phyloP scores from a whole-genome alignment of 2,329 filamentous ascomycete genomes.

The Fusarium anguioides region DNA sequence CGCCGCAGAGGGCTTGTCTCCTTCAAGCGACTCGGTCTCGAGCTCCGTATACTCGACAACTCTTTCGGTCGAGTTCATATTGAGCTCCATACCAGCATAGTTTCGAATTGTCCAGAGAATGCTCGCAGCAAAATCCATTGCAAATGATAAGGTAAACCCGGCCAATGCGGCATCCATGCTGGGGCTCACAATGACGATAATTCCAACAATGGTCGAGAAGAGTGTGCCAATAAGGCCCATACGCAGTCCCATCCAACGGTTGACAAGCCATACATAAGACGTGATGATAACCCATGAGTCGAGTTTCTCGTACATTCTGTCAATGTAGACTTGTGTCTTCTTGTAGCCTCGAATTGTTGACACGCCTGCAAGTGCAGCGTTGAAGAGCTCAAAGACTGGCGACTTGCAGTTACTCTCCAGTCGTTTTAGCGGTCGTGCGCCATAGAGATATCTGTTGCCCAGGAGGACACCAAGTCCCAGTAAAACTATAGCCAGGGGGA shows the following conservation, averaged over 20 bases:
- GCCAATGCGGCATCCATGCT: slow-evolving; percentile 76
- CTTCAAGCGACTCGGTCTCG: slow-evolving; percentile 72
- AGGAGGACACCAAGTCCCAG: slow-evolving; percentile 68
- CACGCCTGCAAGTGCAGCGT: slow-evolving; percentile 76
- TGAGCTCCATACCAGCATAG: slow-evolving; percentile 77
- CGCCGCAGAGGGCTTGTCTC: slow-evolving; percentile 70
- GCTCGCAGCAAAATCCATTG: slow-evolving; percentile 72
- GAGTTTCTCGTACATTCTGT: slow-evolving; percentile 75
- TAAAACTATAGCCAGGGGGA: slow-evolving; percentile 70
- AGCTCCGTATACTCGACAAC: slow-evolving; percentile 80
- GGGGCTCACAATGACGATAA: slow-evolving; percentile 70
- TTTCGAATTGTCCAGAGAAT: slow-evolving; percentile 75
- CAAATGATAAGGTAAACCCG: slow-evolving; percentile 80
- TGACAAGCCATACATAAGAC: slow-evolving; percentile 77
- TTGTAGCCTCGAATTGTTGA: slow-evolving; percentile 81
- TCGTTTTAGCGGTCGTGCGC: slow-evolving; percentile 79
- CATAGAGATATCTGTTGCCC: slow-evolving; percentile 72
- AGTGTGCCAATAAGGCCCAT: slow-evolving; percentile 76
- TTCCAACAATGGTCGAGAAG: slow-evolving; percentile 74
- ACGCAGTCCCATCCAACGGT: slow-evolving; percentile 80
- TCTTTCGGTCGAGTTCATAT: slow-evolving; percentile 83
- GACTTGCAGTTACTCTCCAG: slow-evolving; percentile 82
- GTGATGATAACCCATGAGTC: slow-evolving; percentile 75
- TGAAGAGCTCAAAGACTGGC: slow-evolving; percentile 84
- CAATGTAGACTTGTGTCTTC: slow-evolving; percentile 73